phyloP scores from a whole-genome alignment of 257 asterid genomes.

The Jasminum sambac region DNA sequence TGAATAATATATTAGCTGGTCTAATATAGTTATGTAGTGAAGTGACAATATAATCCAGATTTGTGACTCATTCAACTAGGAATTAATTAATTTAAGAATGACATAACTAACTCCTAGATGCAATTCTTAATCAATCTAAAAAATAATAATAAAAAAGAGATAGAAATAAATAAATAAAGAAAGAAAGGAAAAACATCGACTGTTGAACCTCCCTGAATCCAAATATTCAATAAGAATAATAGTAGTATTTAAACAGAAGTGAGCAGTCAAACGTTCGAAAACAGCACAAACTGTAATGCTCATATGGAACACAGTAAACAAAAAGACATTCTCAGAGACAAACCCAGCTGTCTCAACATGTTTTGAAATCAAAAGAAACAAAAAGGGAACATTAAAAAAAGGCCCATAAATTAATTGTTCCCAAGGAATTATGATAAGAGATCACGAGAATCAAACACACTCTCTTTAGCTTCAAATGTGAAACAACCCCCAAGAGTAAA shows the following conservation, averaged over 20 bases:
- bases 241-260: not conserved
- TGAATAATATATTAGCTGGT: too few species aligned
- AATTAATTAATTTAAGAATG: too few species aligned
- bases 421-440: conserved; percentile 38
- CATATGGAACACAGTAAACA: conserved; percentile 46
- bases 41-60: too few species aligned
- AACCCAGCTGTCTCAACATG: conserved; percentile 36
- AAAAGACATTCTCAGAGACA: conserved; percentile 37
- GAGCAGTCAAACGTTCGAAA: conserved; percentile 20
- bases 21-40: too few species aligned
- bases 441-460: conserved; percentile 26
- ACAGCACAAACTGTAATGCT: conserved; percentile 36
- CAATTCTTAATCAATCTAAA: too few species aligned
- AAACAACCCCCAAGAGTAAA: conserved; percentile 7
- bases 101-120: too few species aligned
- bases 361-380: conserved; percentile 28
- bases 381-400: conserved; percentile 25
- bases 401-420: conserved; percentile 34
- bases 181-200: too few species aligned
- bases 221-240: too few species aligned
- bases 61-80: too few species aligned
- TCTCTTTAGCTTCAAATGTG: not conserved
- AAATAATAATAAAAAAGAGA: too few species aligned
- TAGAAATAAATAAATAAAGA: too few species aligned
- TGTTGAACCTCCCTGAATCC: too few species aligned